phyloP scores from a whole-genome alignment of 2,329 filamentous ascomycete genomes.

The Sporothrix protearum region DNA sequence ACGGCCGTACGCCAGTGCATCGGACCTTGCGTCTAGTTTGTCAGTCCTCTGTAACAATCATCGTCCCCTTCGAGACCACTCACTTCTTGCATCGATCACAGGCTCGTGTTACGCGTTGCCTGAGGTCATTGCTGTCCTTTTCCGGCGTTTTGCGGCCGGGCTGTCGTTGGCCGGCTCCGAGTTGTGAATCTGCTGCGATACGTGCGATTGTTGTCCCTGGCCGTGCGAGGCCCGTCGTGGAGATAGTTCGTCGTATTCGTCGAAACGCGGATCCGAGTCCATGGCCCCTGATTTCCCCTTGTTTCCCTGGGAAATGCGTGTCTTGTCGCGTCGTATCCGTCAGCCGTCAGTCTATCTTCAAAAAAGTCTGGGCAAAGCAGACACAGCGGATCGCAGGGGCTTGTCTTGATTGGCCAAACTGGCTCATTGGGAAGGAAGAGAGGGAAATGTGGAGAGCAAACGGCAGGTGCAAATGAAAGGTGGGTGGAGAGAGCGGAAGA shows the following conservation, averaged over 20 bases:
- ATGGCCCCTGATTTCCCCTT: background rate
- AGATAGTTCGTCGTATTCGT: background rate
- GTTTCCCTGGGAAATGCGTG: background rate
- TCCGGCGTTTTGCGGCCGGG: conserved; percentile 13
- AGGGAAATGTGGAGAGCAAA: background rate
- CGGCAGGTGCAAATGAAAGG: conserved; percentile 1
- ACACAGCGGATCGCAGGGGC: background rate
- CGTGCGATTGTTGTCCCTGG: background rate
- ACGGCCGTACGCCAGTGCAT: conserved; percentile 21
- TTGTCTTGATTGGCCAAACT: background rate
- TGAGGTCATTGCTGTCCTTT: background rate
- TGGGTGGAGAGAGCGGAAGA: background rate
- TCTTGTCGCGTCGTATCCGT: conserved; percentile 1
- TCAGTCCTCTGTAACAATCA: background rate
- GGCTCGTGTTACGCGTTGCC: conserved; percentile 21
- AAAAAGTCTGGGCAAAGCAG: background rate
- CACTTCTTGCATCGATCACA: conserved; percentile 21
- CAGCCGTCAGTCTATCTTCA: background rate
- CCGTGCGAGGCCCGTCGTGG: background rate
- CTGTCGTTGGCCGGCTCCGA: conserved; percentile 2
- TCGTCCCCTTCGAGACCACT: background rate
- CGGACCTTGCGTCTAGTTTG: conserved; percentile 18
- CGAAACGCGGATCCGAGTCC: conserved; percentile 1
- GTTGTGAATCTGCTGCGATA: background rate
- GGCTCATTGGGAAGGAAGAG: background rate